Evolutionary conservation across 768 basidiomycete species (phyloP).

Genomic region (Coprinellus micaceus): DNA sequence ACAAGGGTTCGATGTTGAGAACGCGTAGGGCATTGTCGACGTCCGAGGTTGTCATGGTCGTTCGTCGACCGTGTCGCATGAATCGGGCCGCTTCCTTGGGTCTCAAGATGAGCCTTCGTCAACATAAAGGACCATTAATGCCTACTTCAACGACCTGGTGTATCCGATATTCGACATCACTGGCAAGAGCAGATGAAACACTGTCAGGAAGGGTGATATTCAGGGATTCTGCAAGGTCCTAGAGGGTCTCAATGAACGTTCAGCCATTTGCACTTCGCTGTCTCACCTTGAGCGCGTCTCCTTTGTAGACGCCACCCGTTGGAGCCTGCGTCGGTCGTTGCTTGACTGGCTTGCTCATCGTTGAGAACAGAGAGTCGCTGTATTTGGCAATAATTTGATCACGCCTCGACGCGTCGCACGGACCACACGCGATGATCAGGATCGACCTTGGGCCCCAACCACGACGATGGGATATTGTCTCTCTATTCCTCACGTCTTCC

Average conservation of each 20-base stretch:
- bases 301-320: slow-evolving; percentile 60
- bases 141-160: slow-evolving; percentile 90
- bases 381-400: slow-evolving; percentile 2
- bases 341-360: slow-evolving; percentile 45
- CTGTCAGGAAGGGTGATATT: slow-evolving; percentile 76
- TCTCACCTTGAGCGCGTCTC: slow-evolving; percentile 56
- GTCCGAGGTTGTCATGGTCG: slow-evolving; percentile 85
- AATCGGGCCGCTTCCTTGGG: slow-evolving; percentile 90
- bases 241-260: slow-evolving; percentile 9
- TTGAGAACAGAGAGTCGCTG: not conserved
- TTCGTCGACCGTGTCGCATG: slow-evolving; percentile 90
- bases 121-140: not conserved
- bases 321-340: slow-evolving; percentile 41
- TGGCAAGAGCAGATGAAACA: slow-evolving; percentile 82
- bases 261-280: not conserved
- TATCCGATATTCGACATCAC: slow-evolving; percentile 95
- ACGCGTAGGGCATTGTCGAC: slow-evolving; percentile 92
- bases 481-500: too few species aligned
- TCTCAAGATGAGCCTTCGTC: not conserved
- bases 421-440: not conserved
- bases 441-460: too few species aligned
- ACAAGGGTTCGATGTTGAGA: slow-evolving; percentile 94
- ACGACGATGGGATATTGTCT: too few species aligned
- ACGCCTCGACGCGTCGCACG: not conserved
- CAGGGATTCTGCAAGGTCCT: slow-evolving; percentile 92